These are phyloP conservation scores for Boletales sp. DNA, from an alignment of 768 basidiomycete genomes.

Conservation along the genomic window DNA sequence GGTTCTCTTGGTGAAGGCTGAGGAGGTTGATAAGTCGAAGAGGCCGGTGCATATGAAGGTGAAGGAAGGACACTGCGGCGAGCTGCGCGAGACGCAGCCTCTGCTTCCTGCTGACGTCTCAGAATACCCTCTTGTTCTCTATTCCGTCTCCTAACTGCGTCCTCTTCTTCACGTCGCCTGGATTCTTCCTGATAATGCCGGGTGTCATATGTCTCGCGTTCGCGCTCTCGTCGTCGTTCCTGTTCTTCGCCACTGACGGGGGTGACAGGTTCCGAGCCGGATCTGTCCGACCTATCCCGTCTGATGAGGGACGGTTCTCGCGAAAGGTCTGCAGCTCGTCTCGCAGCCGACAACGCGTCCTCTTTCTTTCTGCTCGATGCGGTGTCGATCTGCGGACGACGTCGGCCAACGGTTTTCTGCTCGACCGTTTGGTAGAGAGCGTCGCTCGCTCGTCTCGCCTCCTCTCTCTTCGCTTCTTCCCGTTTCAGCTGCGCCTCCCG, in stretches of 20 bases:
- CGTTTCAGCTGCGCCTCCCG: constrained; percentile 30
- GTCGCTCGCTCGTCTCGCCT: constrained; percentile 30
- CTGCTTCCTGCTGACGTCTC: constrained; percentile 57
- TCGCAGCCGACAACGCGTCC: constrained; percentile 22
- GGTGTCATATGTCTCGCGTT: constrained; percentile 23
- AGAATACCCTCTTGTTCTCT: constrained; percentile 56
- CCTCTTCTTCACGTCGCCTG: constrained; percentile 47
- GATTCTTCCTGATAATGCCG: constrained; percentile 43
- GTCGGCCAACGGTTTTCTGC: constrained; percentile 14
- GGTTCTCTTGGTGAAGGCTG: constrained; percentile 28
- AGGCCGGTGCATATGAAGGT: constrained; percentile 24
- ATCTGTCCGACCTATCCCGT: constrained; percentile 21
- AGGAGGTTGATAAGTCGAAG: constrained; percentile 33
- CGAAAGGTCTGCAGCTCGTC: constrained; percentile 24
- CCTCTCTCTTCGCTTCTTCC: constrained; percentile 36
- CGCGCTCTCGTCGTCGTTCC: constrained; percentile 24
- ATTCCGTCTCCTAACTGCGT: constrained; percentile 39
- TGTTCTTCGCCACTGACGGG: constrained; percentile 26
- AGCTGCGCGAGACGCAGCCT: constrained; percentile 44
- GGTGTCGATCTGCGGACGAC: constrained; percentile 28
- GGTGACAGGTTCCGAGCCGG: constrained; percentile 24
- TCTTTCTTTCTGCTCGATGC: constrained; percentile 29
- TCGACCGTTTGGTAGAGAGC: constrained; percentile 30
- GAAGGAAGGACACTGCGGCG: constrained; percentile 34
- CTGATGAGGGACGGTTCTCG: constrained; percentile 21